Evolutionary conservation across 129 eudicot genomes (phyloP).

Genomic region (Flaveria ramosissima): DNA sequence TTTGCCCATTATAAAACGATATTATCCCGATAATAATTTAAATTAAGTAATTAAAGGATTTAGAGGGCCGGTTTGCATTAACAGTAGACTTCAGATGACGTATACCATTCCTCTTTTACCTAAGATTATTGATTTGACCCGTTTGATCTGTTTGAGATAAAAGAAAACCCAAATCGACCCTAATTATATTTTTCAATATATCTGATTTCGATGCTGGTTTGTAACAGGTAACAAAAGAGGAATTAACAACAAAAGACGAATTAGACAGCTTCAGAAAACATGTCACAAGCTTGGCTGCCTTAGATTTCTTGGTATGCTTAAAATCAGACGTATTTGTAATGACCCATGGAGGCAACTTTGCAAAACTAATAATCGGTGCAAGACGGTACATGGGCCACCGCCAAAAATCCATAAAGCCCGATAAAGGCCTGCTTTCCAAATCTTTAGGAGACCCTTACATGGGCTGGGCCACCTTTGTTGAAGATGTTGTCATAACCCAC

Average conservation of each 20-base stretch:
- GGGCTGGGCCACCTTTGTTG: slow-evolving; percentile 98
- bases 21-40: background rate
- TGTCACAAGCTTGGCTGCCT: slow-evolving; percentile 96
- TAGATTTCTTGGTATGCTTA: slow-evolving; percentile 90
- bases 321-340: slow-evolving; percentile 96
- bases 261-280: slow-evolving; percentile 88
- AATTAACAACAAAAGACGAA: slow-evolving; percentile 74
- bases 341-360: slow-evolving; percentile 99
- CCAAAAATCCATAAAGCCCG: slow-evolving; percentile 88
- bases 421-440: slow-evolving; percentile 87
- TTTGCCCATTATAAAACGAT: too few relatives aligned
- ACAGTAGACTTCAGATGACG: background rate
- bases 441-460: slow-evolving; percentile 98
- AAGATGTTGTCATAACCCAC: slow-evolving; percentile 86
- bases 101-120: background rate
- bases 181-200: background rate
- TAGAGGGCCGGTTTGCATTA: background rate
- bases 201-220: slow-evolving; percentile 13
- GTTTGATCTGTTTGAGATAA: too few relatives aligned
- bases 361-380: slow-evolving; percentile 77
- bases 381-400: slow-evolving; percentile 87
- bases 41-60: background rate
- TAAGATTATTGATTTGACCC: background rate
- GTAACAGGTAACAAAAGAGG: slow-evolving; percentile 92
- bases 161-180: background rate